These are phyloP conservation scores for Paragyromitra xinjiangensis DNA, from an alignment of 495 filamentous ascomycete genomes.

Conservation along the genomic window DNA sequence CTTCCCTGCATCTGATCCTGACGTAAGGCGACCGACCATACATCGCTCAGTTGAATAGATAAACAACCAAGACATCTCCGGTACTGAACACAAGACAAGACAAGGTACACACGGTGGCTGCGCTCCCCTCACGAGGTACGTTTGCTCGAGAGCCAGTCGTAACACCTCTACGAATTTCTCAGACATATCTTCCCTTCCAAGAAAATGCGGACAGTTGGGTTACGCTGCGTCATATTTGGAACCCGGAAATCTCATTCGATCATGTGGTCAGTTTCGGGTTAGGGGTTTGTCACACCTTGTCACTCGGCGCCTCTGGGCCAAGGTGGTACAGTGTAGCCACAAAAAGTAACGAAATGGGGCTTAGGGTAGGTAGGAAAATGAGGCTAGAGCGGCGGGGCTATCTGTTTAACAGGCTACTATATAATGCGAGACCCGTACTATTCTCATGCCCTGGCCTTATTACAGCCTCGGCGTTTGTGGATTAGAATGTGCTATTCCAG, in stretches of 20 bases:
- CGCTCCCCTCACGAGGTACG: slow-evolving; percentile 33
- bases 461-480: neutral
- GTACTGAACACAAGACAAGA: slow-evolving; percentile 3
- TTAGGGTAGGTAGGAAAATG: neutral
- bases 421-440: too few species aligned
- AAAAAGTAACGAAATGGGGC: neutral
- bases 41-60: neutral
- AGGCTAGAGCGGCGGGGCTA: too few species aligned
- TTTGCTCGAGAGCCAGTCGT: neutral
- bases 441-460: too few species aligned
- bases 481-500: neutral
- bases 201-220: slow-evolving; percentile 6
- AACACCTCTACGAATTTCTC: neutral
- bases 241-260: slow-evolving; percentile 19
- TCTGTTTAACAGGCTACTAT: too few species aligned
- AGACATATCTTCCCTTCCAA: neutral
- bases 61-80: slow-evolving; percentile 5
- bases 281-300: slow-evolving; percentile 29
- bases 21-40: slow-evolving; percentile 17
- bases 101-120: slow-evolving; percentile 19
- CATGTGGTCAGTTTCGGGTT: slow-evolving; percentile 36
- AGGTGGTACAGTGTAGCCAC: neutral
- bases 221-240: slow-evolving; percentile 28
- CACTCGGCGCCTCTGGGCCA: slow-evolving; percentile 16
- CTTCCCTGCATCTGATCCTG: slow-evolving; percentile 37